Percentiles rank a stretch among this genome's conserved stretches.
phyloP scores from a whole-genome alignment of 78 protist genomes.

The Dictyostelium purpureum region DNA sequence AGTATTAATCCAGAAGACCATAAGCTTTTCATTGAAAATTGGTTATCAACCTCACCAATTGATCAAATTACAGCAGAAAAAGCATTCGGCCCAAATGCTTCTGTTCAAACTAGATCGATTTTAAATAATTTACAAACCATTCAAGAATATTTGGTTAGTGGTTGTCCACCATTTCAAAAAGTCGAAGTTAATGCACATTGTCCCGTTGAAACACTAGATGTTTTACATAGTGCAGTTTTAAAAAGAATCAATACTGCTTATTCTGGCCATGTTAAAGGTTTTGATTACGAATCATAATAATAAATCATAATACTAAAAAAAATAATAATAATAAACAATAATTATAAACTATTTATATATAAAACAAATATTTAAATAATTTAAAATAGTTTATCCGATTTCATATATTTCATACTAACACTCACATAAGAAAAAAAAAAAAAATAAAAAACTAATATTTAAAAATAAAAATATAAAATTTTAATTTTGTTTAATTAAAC shows the following conservation, averaged over 20 bases:
- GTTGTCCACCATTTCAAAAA: slow-evolving; percentile 61
- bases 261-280: slow-evolving; percentile 75
- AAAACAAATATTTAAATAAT: no score
- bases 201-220: slow-evolving; percentile 51
- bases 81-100: slow-evolving; percentile 50
- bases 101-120: not conserved
- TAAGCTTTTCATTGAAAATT: slow-evolving; percentile 39
- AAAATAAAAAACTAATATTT: not conserved
- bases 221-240: slow-evolving; percentile 62
- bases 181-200: slow-evolving; percentile 71
- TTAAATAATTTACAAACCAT: slow-evolving; percentile 57
- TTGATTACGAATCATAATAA: slow-evolving; percentile 64
- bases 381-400: no score
- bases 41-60: slow-evolving; percentile 44
- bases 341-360: no score
- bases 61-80: slow-evolving; percentile 27
- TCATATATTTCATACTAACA: no score
- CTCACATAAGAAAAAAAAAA: not conserved
- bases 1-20: slow-evolving; percentile 30
- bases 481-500: no score
- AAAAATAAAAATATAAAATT: no score
- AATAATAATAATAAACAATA: not conserved
- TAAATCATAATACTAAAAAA: not conserved
- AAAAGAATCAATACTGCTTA: slow-evolving; percentile 72
- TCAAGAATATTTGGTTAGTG: slow-evolving; percentile 48